Percentiles rank a stretch among this genome's conserved stretches.
Evolutionary conservation across 495 filamentous ascomycete species (phyloP).

Genomic region (Podospora pseudopauciseta): DNA sequence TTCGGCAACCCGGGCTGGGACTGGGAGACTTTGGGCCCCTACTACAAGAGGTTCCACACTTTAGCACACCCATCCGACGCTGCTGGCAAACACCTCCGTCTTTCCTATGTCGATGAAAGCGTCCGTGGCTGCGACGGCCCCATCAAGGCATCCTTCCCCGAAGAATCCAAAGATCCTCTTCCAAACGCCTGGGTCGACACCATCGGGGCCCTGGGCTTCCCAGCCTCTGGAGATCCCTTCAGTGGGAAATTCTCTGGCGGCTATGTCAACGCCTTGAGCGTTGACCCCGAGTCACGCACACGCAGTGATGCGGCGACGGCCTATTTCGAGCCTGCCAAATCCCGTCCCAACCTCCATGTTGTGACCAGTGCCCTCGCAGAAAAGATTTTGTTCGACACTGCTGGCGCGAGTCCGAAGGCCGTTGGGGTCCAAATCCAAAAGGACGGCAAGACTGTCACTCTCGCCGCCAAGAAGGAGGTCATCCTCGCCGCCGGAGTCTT

Average conservation of each 20-base stretch:
- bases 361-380: neutral
- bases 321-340: neutral
- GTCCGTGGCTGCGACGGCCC: neutral
- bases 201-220: neutral
- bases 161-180: conserved; percentile 1
- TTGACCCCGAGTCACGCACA: conserved; percentile 1
- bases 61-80: neutral
- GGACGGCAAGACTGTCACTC: neutral
- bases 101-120: conserved; percentile 1
- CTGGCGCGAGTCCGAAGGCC: neutral
- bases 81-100: neutral
- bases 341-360: conserved; percentile 3
- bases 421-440: neutral
- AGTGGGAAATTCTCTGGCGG: conserved; percentile 3
- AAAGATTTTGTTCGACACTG: conserved; percentile 1
- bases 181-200: conserved; percentile 4
- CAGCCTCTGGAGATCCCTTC: conserved; percentile 4
- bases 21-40: conserved; percentile 5
- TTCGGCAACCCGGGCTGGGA: conserved; percentile 17
- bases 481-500: conserved; percentile 8
- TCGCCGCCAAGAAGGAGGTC: conserved; percentile 1
- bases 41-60: conserved; percentile 10
- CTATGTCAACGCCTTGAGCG: neutral
- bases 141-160: neutral
- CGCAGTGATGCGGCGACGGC: conserved; percentile 6